Base-by-base conservation (phyloP, 1,139 yeast species). In the Lodderomyces orthopsilosis region DNA sequence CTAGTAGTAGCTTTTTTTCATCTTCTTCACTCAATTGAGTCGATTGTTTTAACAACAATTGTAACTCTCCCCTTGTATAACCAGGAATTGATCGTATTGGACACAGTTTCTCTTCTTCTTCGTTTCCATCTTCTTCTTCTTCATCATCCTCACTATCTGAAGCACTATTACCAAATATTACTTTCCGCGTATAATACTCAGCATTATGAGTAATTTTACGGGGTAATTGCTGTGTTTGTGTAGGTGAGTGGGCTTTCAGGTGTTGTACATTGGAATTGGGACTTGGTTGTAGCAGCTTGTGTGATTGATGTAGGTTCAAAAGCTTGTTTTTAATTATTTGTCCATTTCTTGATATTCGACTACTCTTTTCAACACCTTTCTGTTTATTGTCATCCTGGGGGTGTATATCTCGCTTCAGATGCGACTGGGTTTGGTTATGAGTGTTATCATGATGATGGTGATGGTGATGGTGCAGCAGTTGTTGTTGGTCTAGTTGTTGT, bases 1-100 rank as follows among this genome's bases (percentile, higher is more conserved):
- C 66, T 56, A 62, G 58, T 33, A 71, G 50, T 34, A 60, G 47
- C 37, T 59, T 58, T 37, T 55, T 56, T 44, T 69, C 74, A 19
- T 66, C 68, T 34, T 58, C 63, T 35, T 59, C 61, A 22, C 17
- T 19, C 26, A 46, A 48, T 14, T 42, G 37, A 12, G 37, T 13
- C 9, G 41, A 44, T 19, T 43, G 41, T 22, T 43, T 41, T 8
- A 50, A 32, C 9, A 62, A 46, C 7, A 68, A 52, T 8, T 54
- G 55, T 41, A 70, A 55, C 50, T 73, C 77, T 10, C 65, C 65
- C 36, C 56, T 59, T 3, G 75, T 68, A 47, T 63, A 70, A 7
- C 76, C 77, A 0, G 77, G 78, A 12, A 73, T 63, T 3, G 72
- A 43, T 27, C 36, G 35, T 19, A 48, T 48, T n/a, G 44, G 41